Evolutionary conservation across 257 asterid species (phyloP), one percentile per base, ranked within the genome.

Genomic region (Asclepias syriaca): DNA sequence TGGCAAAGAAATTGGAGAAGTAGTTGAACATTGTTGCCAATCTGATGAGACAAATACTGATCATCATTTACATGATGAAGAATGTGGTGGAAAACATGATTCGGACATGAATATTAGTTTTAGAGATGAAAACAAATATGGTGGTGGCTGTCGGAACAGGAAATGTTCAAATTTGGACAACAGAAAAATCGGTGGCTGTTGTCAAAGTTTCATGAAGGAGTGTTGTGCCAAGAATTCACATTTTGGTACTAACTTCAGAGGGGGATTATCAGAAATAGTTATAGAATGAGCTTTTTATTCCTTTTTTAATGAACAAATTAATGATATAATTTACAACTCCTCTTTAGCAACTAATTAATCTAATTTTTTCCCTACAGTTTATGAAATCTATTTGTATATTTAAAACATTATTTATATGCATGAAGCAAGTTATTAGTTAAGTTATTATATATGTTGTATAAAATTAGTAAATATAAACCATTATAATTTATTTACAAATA

Each of bases 191-290:
- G 81, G 84, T 7, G 81, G 86, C 34, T 85, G 90, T 77, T 87
- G 92, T 64, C 74, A 80, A 1, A 83, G 86, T 76, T 78, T 37
- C 70, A 85, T 85, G 53, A 83, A 84, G 71, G 86, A 83, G 75
- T 83, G 95, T 56, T 86, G 92, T 74, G 48, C 57, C 48, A 75
- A 75, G 43, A 77, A 46, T 39, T 82, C 83, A 29, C 85, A 68
- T 13, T 74, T 80, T 29, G 87, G 76, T 45, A 46, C 65, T 37
- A 68, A 46, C 53, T 75, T 83, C 4, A 70, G 82, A 61, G 87
- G 86, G 37, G 79, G 83, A 32, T 72, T 87, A 73, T 77, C 90
- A 49, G 93, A 89, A 79, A 87, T 87, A 66, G 81, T 85, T 4
- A 83, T 85, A 24, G 91, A 84, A 60, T 82, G 81, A 66, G 8